Evolutionary conservation across 192 early-diverging fungal genomes (phyloP), one percentile per base, ranked within the genome.

Genomic region (Coemansia pectinata): DNA sequence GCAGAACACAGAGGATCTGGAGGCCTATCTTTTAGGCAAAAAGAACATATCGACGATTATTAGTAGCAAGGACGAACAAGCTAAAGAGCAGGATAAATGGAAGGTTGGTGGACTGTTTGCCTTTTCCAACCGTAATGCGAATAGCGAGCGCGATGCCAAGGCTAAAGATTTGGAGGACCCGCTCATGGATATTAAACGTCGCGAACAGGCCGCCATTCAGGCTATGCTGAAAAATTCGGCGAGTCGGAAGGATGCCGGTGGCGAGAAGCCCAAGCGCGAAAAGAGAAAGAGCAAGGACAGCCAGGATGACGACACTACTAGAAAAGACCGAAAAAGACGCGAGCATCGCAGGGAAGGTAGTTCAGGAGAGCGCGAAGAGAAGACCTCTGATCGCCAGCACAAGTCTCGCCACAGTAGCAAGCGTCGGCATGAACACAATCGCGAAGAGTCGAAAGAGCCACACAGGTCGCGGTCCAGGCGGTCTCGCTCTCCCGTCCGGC

Each of bases 121-220:
- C 0, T 83, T 86, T 34, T 73, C 76, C 3, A 88, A 88, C 34
- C 74, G 84, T 14, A 91, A 89, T 50, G 96, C 94, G 23, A 96
- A 96, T 73, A 91, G 85, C 29, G 76, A 88, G 42, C 85, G 90
- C 8, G 97, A 99, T 68, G 84, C 89, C 14, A 87, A 89, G 63
- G 80, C 91, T 48, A 99, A 99, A 73, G 86, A 93, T 25, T 72
- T 95, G 58, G 96, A 98, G 72, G 97, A 99, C 77, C 97, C 97
- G 7, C 72, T 99, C 64, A 77, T 96, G 21, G 88, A 88, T 11
- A 98, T 99, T 66, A 94, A 95, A 74, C 85, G 90, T 63, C 84
- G 90, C 36, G 94, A 99, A 73, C 95, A 96, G 65, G 33, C 84
- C 8, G 87, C 89, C 19, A 78, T 97, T 55, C 88, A 95, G 65